Conservation (phyloP, 1,284 basidiomycete species). For the Stygiomarasmius scandens region DNA sequence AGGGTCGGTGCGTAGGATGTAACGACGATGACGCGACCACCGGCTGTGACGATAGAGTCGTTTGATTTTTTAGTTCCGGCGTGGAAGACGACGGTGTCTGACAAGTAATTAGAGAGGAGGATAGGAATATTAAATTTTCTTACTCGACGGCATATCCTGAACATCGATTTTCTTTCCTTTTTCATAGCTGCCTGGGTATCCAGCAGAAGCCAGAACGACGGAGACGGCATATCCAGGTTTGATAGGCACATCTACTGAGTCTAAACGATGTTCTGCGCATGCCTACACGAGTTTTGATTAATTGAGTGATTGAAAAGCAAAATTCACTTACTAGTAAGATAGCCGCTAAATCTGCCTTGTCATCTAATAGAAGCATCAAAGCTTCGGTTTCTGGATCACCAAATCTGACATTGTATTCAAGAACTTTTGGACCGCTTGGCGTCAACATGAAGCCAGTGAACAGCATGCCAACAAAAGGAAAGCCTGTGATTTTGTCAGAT, state of each 20-base stretch:
- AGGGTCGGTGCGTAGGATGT: slow-evolving; percentile 83
- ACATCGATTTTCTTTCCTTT: slow-evolving; percentile 84
- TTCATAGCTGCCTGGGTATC: slow-evolving; percentile 89
- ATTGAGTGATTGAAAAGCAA: neutral
- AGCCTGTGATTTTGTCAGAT: slow-evolving; percentile 52
- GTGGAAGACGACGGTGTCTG: slow-evolving; percentile 91
- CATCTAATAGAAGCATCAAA: slow-evolving; percentile 80
- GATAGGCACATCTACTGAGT: slow-evolving; percentile 79
- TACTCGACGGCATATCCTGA: slow-evolving; percentile 68
- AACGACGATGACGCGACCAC: slow-evolving; percentile 92
- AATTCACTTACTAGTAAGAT: slow-evolving; percentile 66
- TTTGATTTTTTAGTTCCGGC: slow-evolving; percentile 74
- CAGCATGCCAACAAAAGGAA: slow-evolving; percentile 94
- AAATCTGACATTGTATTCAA: slow-evolving; percentile 99
- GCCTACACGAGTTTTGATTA: slow-evolving; percentile 51
- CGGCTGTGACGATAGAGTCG: slow-evolving; percentile 80
- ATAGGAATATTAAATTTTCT: slow-evolving; percentile 19
- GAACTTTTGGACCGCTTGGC: slow-evolving; percentile 85
- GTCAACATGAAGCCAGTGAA: slow-evolving; percentile 98
- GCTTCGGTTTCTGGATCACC: slow-evolving; percentile 99
- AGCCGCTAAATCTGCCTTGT: slow-evolving; percentile 82
- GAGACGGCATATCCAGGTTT: slow-evolving; percentile 85
- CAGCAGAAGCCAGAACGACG: slow-evolving; percentile 88
- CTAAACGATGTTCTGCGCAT: slow-evolving; percentile 88
- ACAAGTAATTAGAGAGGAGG: slow-evolving; percentile 6